phyloP scores from a whole-genome alignment of 106 monocot genomes.

The Apostasia shenzhenica region DNA sequence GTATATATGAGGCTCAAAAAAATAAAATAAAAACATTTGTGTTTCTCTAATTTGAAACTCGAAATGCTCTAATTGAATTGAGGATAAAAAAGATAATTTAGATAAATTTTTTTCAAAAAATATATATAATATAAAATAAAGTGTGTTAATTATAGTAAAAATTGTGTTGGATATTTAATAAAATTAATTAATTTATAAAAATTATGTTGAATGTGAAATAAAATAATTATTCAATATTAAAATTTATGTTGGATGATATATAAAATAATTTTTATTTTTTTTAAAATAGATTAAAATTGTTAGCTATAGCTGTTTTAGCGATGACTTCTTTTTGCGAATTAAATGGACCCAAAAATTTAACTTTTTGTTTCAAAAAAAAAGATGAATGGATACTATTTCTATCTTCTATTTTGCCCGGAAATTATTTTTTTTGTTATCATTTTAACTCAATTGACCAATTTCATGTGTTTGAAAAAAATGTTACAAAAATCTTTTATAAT shows the following conservation, averaged over 20 bases:
- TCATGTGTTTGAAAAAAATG: too few species aligned
- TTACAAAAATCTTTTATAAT: too few species aligned
- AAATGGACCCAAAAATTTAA: too few species aligned
- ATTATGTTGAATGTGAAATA: not conserved
- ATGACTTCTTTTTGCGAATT: too few species aligned
- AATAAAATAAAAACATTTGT: too few species aligned
- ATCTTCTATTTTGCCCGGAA: too few species aligned
- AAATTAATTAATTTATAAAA: not conserved
- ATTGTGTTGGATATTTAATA: not conserved
- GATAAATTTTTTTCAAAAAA: not conserved
- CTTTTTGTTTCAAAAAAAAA: not conserved
- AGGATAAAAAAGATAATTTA: not conserved
- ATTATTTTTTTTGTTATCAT: too few species aligned
- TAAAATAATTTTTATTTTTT: not conserved
- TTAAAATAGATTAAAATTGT: too few species aligned
- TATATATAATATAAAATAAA: not conserved
- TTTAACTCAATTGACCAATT: too few species aligned
- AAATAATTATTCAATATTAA: not conserved
- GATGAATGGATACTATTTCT: not conserved
- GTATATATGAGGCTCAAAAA: too few species aligned
- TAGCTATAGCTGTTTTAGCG: not conserved
- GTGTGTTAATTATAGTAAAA: not conserved
- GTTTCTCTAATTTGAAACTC: too few species aligned
- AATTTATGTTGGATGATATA: not conserved
- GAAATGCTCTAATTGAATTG: not conserved